Conservation (phyloP, 768 basidiomycete genomes). For the Mycena alexandri region DNA sequence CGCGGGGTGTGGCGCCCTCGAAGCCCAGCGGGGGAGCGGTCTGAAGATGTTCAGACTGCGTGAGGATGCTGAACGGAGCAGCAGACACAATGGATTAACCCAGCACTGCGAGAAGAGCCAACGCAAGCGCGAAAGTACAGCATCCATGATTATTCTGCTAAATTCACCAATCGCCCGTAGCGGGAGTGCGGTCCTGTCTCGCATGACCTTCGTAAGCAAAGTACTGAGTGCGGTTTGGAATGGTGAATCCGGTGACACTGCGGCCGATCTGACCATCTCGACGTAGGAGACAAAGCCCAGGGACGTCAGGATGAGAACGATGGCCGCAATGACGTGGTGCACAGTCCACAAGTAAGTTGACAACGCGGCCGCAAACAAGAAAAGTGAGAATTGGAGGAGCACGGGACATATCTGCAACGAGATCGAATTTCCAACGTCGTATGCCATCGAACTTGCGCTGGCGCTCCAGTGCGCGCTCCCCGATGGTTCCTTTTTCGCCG, state of each 20-base stretch:
- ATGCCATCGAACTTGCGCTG: constrained; percentile 2
- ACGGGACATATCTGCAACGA: constrained; percentile 8
- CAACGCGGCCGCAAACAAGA: constrained; percentile 1
- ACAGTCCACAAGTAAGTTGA: background rate
- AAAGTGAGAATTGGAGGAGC: constrained; percentile 1
- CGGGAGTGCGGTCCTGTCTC: no score
- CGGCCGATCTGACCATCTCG: background rate
- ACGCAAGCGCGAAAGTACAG: no score
- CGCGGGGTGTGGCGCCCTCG: no score
- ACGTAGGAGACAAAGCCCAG: background rate
- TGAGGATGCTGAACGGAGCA: no score
- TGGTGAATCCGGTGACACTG: constrained; percentile 1
- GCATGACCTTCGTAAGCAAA: background rate
- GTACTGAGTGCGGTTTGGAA: constrained; percentile 8
- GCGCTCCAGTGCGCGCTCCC: constrained; percentile 6
- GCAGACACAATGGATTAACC: no score
- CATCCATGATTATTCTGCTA: no score
- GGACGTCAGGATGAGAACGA: background rate
- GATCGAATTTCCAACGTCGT: constrained; percentile 5
- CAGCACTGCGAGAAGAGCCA: no score
- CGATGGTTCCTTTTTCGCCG: constrained; percentile 3
- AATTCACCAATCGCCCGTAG: no score
- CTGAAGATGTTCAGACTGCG: no score
- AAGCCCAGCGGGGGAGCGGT: no score
- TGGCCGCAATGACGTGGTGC: background rate